Evolutionary conservation across 2,329 filamentous ascomycete genomes (phyloP), one percentile per base, ranked within the genome.

Genomic region (Microthyrium microscopicum): DNA sequence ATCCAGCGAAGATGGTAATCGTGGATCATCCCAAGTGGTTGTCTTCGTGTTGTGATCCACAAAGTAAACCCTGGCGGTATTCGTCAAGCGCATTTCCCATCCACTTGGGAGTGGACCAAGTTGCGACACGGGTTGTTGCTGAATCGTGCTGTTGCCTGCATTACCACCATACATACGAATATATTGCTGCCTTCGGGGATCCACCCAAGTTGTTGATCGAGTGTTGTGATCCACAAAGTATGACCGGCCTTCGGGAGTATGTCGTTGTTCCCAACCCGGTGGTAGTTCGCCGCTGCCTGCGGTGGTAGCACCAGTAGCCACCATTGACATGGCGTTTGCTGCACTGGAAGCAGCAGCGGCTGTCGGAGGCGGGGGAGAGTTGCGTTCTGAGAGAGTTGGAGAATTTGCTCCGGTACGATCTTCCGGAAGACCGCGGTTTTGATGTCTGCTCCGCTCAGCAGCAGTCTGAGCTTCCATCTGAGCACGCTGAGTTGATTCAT

Each of bases 21-120:
- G 73, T 22, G 89, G 89, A 50, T 98, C 89, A 51, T 98, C 89
- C 89, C 89, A 98, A 1, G 89, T 98, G 3, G 89, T 98, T 0
- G 89, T 98, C 66, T 98, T 98, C 28, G 89, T 98, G 60, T 98
- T 98, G 61, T 98, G 89, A 50, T 98, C 89, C 28, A 98, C 89
- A 55, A 98, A 98, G 60, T 98, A 98, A 12, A 98, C 89, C 39
- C 89, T 72, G 19, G 89, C 89, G 11, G 89, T 98, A 56, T 98
- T 95, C 34, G 89, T 98, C 33, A 98, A 73, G 39, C 89, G 82
- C 89, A 98, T 98, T 65, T 98, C 89, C 89, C 89, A 98, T 3
- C 89, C 89, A 49, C 89, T 95, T 3, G 89, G 89, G 30, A 98
- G 59, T 18, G 89, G 89, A 4, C 89, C 89, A 29, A 98, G 70